These are phyloP conservation scores for Isatis tinctoria DNA, from an alignment of 345 rosid genomes.

Conservation along the genomic window DNA sequence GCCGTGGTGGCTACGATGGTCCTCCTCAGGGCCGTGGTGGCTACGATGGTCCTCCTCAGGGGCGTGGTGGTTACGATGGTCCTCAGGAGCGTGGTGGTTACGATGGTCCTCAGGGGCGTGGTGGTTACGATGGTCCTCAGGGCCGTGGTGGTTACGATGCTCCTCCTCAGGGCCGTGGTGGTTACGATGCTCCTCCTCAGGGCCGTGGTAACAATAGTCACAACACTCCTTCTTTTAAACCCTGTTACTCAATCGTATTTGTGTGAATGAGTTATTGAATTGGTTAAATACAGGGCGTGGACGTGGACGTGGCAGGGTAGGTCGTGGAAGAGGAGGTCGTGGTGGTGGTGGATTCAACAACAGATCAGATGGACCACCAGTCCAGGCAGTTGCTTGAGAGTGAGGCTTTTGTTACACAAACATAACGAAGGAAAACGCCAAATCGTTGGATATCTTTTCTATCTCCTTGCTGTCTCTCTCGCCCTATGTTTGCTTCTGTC, in stretches of 20 bases:
- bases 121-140: conserved; percentile 7
- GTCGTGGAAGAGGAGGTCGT: conserved; percentile 33
- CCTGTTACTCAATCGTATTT: not conserved
- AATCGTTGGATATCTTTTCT: conserved; percentile 31
- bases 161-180: conserved; percentile 20
- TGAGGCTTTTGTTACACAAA: conserved; percentile 40
- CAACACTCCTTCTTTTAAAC: not conserved
- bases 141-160: conserved; percentile 38
- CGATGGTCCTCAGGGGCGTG: conserved; percentile 30
- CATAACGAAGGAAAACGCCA: conserved; percentile 15
- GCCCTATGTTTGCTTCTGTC: conserved; percentile 26
- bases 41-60: conserved; percentile 41
- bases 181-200: conserved; percentile 41
- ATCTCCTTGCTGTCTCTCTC: conserved; percentile 8
- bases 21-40: conserved; percentile 23
- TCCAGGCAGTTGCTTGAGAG: conserved; percentile 48
- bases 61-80: conserved; percentile 18
- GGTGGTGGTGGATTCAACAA: conserved; percentile 45
- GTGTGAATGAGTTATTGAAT: conserved; percentile 4
- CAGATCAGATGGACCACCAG: conserved; percentile 39
- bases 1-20: conserved; percentile 38
- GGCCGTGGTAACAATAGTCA: conserved; percentile 30
- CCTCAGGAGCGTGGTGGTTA: conserved; percentile 26
- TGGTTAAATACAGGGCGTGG: conserved; percentile 53
- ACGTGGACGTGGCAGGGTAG: conserved; percentile 65